Percentiles rank a stretch among this genome's conserved stretches.
Evolutionary conservation across 495 filamentous ascomycete genomes (phyloP).

Genomic region (Penicillium steckii): DNA sequence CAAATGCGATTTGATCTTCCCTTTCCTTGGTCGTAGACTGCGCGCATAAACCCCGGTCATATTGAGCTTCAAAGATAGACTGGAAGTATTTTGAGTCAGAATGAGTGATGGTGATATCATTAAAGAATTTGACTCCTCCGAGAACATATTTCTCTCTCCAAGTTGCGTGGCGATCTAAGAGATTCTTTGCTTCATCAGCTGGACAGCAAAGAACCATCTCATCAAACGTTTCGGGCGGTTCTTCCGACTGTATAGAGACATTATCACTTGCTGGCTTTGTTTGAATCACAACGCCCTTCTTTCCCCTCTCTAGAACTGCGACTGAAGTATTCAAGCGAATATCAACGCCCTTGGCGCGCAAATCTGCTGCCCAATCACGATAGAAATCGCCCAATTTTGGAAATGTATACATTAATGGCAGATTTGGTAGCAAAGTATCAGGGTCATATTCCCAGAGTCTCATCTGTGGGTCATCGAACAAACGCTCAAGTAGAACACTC

Average conservation of each 20-base stretch:
- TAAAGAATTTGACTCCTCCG: constrained; percentile 71
- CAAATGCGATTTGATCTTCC: constrained; percentile 52
- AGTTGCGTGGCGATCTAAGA: constrained; percentile 61
- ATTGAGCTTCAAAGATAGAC: constrained; percentile 71
- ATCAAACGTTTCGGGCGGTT: constrained; percentile 54
- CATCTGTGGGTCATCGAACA: constrained; percentile 73
- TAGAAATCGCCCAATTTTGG: constrained; percentile 74
- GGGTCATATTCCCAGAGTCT: constrained; percentile 73
- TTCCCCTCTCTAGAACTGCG: constrained; percentile 54
- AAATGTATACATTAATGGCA: constrained; percentile 81
- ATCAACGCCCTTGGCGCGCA: constrained; percentile 60
- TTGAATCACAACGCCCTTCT: constrained; percentile 52
- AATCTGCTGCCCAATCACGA: constrained; percentile 60
- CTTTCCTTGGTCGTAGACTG: constrained; percentile 46
- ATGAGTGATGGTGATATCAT: constrained; percentile 85
- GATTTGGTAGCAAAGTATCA: constrained; percentile 65
- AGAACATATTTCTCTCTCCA: constrained; percentile 67
- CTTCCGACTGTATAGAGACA: neutral
- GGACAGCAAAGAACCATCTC: constrained; percentile 68
- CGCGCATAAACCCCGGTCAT: constrained; percentile 51
- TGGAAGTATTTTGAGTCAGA: constrained; percentile 73
- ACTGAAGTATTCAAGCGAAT: constrained; percentile 65
- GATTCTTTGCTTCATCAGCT: constrained; percentile 68
- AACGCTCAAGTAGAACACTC: constrained; percentile 68
- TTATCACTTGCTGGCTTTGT: neutral